Evolutionary conservation across 2,329 filamentous ascomycete species (phyloP).

Genomic region (Monosporascus sp.): DNA sequence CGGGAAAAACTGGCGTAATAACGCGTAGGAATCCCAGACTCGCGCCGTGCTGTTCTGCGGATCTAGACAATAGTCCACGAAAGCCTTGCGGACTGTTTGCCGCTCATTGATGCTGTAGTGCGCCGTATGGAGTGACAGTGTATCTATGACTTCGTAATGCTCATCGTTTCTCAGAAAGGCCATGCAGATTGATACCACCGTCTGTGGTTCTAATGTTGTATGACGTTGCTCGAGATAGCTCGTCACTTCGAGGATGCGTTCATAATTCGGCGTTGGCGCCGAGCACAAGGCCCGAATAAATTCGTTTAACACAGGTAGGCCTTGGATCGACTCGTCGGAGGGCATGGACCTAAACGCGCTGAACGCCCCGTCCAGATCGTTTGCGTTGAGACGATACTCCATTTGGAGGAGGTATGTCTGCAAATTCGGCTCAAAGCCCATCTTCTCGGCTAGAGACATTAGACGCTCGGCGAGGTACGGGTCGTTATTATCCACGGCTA

Average conservation of each 20-base stretch:
- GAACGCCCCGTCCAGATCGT: conserved; percentile 66
- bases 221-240: conserved; percentile 67
- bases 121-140: conserved; percentile 69
- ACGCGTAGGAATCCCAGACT: conserved; percentile 60
- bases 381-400: conserved; percentile 65
- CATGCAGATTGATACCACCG: conserved; percentile 66
- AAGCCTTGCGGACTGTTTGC: conserved; percentile 55
- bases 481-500: conserved; percentile 65
- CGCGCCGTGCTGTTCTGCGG: conserved; percentile 54
- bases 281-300: conserved; percentile 66
- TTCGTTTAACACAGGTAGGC: conserved; percentile 60
- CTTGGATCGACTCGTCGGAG: conserved; percentile 55
- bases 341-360: conserved; percentile 52
- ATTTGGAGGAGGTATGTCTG: conserved; percentile 70
- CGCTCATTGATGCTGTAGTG: conserved; percentile 68
- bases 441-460: conserved; percentile 58
- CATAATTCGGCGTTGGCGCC: conserved; percentile 56
- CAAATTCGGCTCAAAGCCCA: conserved; percentile 61
- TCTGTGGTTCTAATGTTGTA: conserved; percentile 65
- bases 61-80: conserved; percentile 65
- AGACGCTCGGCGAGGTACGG: conserved; percentile 69
- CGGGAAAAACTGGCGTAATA: conserved; percentile 59
- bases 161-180: conserved; percentile 73
- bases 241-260: conserved; percentile 66
- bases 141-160: conserved; percentile 71